Conservation (phyloP, 331 rosid genomes). For the Pyrus hybrid region DNA sequence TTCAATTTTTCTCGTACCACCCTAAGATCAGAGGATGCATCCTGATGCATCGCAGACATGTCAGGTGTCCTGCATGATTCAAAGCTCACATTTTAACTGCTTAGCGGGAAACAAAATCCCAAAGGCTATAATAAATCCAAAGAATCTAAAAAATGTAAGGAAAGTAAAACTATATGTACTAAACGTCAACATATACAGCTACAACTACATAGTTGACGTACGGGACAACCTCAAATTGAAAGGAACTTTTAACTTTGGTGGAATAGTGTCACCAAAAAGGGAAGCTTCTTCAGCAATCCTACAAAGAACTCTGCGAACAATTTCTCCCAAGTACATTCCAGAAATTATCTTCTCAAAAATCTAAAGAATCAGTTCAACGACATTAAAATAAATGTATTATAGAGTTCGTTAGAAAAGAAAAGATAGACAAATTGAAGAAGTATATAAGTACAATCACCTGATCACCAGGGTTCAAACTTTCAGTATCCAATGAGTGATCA, state of each 20-base stretch:
- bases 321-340: slow-evolving; percentile 52
- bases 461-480: slow-evolving; percentile 47
- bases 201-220: neutral
- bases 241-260: slow-evolving; percentile 30
- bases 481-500: slow-evolving; percentile 54
- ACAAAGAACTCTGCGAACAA: slow-evolving; percentile 36
- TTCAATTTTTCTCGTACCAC: slow-evolving; percentile 53
- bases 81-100: slow-evolving; percentile 9
- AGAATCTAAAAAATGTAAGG: no score
- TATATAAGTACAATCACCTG: slow-evolving; percentile 22
- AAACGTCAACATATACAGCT: neutral
- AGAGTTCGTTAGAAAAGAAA: neutral
- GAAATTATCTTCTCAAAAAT: slow-evolving; percentile 2
- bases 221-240: slow-evolving; percentile 33
- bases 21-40: slow-evolving; percentile 62
- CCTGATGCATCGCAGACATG: slow-evolving; percentile 85
- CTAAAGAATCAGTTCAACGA: slow-evolving; percentile 12
- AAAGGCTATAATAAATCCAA: neutral
- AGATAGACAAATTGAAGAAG: neutral
- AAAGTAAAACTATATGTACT: neutral
- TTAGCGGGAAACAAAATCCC: neutral
- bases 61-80: slow-evolving; percentile 67
- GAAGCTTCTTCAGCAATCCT: slow-evolving; percentile 44
- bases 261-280: slow-evolving; percentile 37
- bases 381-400: neutral